phyloP scores from a whole-genome alignment of 768 basidiomycete species.

The Scleroderma citrinum region DNA sequence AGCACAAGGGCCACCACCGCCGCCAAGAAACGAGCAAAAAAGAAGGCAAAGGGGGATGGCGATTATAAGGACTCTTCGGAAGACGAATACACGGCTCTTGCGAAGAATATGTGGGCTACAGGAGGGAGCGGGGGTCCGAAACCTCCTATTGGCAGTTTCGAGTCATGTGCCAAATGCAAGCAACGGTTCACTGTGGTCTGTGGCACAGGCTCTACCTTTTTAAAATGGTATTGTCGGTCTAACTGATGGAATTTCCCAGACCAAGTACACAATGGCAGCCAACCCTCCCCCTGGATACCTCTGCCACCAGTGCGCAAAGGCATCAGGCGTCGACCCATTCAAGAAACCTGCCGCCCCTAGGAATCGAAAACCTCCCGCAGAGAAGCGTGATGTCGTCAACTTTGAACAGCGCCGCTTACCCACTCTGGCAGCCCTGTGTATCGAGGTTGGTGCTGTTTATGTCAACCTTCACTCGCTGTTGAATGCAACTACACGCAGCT shows the following conservation, averaged over 20 bases:
- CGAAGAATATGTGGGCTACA: constrained; percentile 40
- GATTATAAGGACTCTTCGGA: constrained; percentile 52
- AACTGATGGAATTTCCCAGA: constrained; percentile 39
- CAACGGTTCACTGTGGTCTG: constrained; percentile 86
- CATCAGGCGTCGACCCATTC: constrained; percentile 76
- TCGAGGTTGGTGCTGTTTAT: constrained; percentile 44
- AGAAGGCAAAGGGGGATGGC: constrained; percentile 38
- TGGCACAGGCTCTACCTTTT: constrained; percentile 8
- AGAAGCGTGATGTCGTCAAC: constrained; percentile 60
- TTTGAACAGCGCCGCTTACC: constrained; percentile 70
- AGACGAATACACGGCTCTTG: constrained; percentile 62
- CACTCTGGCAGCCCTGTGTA: constrained; percentile 72
- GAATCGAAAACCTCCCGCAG: constrained; percentile 57
- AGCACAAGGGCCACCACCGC: constrained; percentile 39
- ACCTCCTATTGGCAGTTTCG: constrained; percentile 73
- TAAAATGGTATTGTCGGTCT: background rate
- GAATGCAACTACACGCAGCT: constrained; percentile 39
- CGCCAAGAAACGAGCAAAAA: constrained; percentile 35
- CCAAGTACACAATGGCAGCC: constrained; percentile 78
- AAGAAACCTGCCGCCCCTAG: constrained; percentile 63
- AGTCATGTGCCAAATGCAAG: constrained; percentile 73
- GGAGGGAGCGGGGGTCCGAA: constrained; percentile 34
- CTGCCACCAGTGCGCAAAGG: constrained; percentile 80
- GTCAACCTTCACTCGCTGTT: background rate
- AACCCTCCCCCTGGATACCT: constrained; percentile 69